Evolutionary conservation across 305 asterid species (phyloP).

Genomic region (Fraxinus baroniana): DNA sequence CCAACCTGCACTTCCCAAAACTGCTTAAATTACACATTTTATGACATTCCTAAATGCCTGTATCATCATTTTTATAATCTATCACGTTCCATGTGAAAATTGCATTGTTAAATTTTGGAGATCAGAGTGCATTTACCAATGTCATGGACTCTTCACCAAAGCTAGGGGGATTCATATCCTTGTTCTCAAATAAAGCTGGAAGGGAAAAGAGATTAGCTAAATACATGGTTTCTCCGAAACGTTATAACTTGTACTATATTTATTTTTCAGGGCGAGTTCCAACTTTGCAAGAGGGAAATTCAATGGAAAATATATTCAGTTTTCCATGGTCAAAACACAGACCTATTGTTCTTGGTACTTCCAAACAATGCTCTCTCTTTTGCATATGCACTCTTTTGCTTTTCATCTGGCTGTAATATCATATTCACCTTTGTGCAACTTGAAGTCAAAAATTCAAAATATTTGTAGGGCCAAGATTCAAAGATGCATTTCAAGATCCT

Average conservation of each 20-base stretch:
- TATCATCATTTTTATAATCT: neutral
- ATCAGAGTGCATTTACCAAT: slow-evolving; percentile 11
- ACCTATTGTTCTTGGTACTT: slow-evolving; percentile 85
- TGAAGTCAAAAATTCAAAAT: slow-evolving; percentile 14
- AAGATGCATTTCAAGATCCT: slow-evolving; percentile 95
- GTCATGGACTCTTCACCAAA: neutral
- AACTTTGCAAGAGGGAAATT: slow-evolving; percentile 85
- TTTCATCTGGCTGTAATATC: slow-evolving; percentile 8
- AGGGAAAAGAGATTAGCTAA: slow-evolving; percentile 12
- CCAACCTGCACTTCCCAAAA: neutral
- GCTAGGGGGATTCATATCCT: slow-evolving; percentile 6
- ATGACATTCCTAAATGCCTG: neutral
- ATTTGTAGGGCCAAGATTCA: slow-evolving; percentile 85
- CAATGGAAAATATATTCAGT: slow-evolving; percentile 63
- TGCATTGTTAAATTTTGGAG: neutral
- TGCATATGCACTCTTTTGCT: neutral
- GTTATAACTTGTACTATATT: slow-evolving; percentile 21
- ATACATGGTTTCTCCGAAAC: slow-evolving; percentile 17
- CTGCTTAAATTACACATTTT: neutral
- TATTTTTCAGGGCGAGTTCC: slow-evolving; percentile 83
- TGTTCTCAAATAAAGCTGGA: slow-evolving; percentile 8
- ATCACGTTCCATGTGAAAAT: neutral
- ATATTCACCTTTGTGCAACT: slow-evolving; percentile 7
- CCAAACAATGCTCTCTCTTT: slow-evolving; percentile 15
- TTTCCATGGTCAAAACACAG: slow-evolving; percentile 83